A percentile compares a stretch with the other conserved stretches of the same genome.
phyloP scores from a whole-genome alignment of 2,329 filamentous ascomycete genomes.

The Cladophialophora bantiana region DNA sequence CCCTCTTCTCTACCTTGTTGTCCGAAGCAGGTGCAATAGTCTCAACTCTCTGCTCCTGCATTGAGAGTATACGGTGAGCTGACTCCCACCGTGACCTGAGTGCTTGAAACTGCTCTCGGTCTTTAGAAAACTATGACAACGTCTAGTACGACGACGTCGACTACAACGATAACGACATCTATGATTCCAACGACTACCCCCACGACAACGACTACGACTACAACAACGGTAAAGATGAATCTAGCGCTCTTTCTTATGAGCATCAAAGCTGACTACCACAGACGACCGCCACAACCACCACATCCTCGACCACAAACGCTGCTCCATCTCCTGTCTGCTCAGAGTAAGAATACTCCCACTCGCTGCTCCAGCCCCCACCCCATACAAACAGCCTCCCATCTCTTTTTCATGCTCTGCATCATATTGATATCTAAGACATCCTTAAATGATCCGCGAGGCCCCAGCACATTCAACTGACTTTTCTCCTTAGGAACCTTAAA shows the following conservation, averaged over 20 bases:
- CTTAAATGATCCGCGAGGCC: neutral
- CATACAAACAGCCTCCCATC: neutral
- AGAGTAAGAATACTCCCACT: neutral
- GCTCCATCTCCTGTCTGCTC: neutral
- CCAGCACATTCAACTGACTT: conserved; percentile 4
- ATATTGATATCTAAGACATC: neutral
- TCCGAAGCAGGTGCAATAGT: neutral
- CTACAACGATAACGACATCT: neutral
- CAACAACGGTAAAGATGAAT: neutral
- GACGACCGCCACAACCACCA: neutral
- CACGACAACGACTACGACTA: neutral
- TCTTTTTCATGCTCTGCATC: neutral
- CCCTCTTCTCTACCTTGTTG: conserved; percentile 4
- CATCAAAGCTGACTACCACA: neutral
- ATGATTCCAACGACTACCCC: conserved; percentile 4
- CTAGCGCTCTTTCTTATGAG: neutral
- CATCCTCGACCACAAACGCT: neutral
- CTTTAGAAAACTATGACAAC: conserved; percentile 2
- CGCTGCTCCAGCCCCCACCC: neutral
- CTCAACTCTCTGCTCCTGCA: conserved; percentile 5
- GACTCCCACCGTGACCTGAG: neutral
- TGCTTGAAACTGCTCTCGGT: neutral
- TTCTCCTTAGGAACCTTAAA: neutral
- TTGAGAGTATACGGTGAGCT: neutral
- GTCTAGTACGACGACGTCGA: neutral